Base-by-base conservation (phyloP, 176 grass and related monocot genomes). In the Cocos nucifera region DNA sequence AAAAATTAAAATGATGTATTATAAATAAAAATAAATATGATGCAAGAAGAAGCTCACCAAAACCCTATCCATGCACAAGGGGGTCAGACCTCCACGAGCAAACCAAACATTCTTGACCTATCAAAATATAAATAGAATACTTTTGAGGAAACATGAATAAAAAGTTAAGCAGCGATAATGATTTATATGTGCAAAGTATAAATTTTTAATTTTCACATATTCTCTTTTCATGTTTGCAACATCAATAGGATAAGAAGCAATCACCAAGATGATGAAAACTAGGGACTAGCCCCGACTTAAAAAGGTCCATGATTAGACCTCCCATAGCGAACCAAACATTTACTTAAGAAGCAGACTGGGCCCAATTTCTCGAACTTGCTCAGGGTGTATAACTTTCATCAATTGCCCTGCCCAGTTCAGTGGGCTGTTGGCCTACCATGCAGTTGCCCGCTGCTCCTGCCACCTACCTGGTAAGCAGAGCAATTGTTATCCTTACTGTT, bases 61-160 rank as follows among this genome's bases (percentile, higher is more conserved):
- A 61, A 90, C 87, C 61, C 75, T 76, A 44, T 77, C 76, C 66
- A 86, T 55, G 69, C 87, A 90, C 44, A 86, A 62, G 49, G 82
- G 87, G 50, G 73, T 74, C 56, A 90, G 51, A 26, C 82, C 79
- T 59, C 82, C 76, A 19, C 72, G 71, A 25, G 72, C 58, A 59
- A 86, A 86, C 82, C 79, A 90, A 58, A 23, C 15, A 57, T 60
- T 76, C 49, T 59, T 83, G 52, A 86, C 82, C 87, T 90, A 70
- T 61, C 2, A 30, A 56, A 51, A 20, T 57, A 21, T 30, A 32
- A 19, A 19, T 15, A 16, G 44, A 15, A 44, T 20, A 22, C 3
- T 8, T 20, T 22, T 56, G 7, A 22, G 18, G 14, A 22, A 20
- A 22, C 19, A 20, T 22, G 18, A 56, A 20, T 19, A 56, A 56